These are phyloP conservation scores for Caloboletus inedulis DNA, from an alignment of 1,284 basidiomycete genomes.

Conservation along the genomic window DNA sequence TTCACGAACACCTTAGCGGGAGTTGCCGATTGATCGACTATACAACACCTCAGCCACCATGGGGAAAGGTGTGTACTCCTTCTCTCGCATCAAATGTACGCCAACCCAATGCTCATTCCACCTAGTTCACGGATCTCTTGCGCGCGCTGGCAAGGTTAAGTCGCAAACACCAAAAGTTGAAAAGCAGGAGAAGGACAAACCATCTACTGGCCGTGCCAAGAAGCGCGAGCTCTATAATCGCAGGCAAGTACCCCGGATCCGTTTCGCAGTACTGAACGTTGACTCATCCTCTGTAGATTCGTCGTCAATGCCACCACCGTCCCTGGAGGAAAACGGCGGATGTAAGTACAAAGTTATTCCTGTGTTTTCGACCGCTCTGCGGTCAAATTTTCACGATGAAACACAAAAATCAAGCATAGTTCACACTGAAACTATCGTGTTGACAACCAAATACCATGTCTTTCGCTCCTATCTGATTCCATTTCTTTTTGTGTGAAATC, in stretches of 20 bases:
- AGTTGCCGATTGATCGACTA: constrained; percentile 13
- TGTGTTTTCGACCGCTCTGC: background rate
- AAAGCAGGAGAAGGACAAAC: constrained; percentile 97
- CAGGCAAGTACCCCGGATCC: constrained; percentile 51
- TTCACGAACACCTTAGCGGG: background rate
- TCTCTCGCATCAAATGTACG: background rate
- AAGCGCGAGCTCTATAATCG: constrained; percentile 94
- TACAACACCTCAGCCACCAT: constrained; percentile 35
- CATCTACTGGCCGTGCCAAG: constrained; percentile 92
- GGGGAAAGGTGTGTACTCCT: constrained; percentile 54
- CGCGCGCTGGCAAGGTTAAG: constrained; percentile 99
- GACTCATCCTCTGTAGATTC: constrained; percentile 45
- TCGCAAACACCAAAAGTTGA: constrained; percentile 96
- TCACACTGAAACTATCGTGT: constrained; percentile 33
- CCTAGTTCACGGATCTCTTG: constrained; percentile 98
- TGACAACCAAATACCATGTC: constrained; percentile 30
- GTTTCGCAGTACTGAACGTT: background rate
- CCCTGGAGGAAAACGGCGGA: constrained; percentile 80
- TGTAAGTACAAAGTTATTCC: constrained; percentile 11
- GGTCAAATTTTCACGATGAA: constrained; percentile 16
- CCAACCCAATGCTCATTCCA: background rate
- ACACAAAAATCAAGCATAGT: constrained; percentile 29
- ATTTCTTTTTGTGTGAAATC: background rate
- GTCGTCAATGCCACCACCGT: constrained; percentile 91
- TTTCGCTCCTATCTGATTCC: constrained; percentile 33